Conservation (phyloP, 805 yeast species). For the Saccharomycopsis sp. region DNA sequence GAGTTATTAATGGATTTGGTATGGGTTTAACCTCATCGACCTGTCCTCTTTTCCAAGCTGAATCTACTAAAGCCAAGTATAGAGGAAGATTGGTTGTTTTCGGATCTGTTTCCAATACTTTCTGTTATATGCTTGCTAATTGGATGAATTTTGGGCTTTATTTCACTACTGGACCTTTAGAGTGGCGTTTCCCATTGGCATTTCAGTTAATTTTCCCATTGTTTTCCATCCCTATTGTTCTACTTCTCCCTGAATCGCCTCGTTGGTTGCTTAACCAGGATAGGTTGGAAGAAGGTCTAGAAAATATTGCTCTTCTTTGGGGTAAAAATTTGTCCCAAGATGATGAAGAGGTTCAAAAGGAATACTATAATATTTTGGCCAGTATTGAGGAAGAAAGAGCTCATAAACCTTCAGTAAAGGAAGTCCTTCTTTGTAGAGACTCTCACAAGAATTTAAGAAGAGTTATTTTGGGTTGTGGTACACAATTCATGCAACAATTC, state of each 20-base stretch:
- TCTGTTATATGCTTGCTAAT: slow-evolving; percentile 70
- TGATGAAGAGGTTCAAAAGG: neutral
- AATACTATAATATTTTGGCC: slow-evolving; percentile 1
- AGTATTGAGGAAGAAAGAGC: slow-evolving; percentile 1
- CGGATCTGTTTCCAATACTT: slow-evolving; percentile 64
- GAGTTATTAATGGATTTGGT: slow-evolving; percentile 69
- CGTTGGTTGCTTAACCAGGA: slow-evolving; percentile 46
- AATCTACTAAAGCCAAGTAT: slow-evolving; percentile 55
- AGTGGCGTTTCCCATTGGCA: slow-evolving; percentile 78
- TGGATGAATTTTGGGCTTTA: slow-evolving; percentile 71
- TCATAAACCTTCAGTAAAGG: slow-evolving; percentile 6
- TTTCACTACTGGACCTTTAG: slow-evolving; percentile 41
- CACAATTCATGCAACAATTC: slow-evolving; percentile 65
- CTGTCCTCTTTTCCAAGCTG: slow-evolving; percentile 78
- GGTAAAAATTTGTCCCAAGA: slow-evolving; percentile 22
- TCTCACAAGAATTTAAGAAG: slow-evolving; percentile 48
- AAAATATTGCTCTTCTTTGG: slow-evolving; percentile 34
- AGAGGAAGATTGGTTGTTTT: slow-evolving; percentile 64
- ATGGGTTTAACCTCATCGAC: slow-evolving; percentile 72
- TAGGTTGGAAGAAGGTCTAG: slow-evolving; percentile 35
- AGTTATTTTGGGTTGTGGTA: slow-evolving; percentile 53
- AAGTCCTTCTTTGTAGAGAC: slow-evolving; percentile 1
- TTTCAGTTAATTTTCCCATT: slow-evolving; percentile 53
- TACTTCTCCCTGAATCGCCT: slow-evolving; percentile 45
- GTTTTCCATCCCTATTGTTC: slow-evolving; percentile 25